phyloP scores from a whole-genome alignment of 108 stramenopile species.

The Skeletonema marinoi region DNA sequence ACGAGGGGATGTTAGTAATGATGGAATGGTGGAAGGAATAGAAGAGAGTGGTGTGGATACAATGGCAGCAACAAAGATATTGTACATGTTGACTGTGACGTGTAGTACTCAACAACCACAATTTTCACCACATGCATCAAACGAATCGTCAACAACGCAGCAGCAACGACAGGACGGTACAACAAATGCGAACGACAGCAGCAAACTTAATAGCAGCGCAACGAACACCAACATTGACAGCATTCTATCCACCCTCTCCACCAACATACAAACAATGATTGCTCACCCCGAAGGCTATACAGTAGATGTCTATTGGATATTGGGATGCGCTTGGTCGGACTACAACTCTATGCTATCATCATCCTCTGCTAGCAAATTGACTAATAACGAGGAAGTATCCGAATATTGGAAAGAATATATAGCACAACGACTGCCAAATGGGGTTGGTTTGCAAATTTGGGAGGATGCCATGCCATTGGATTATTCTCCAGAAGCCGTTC shows the following conservation, averaged over 20 bases:
- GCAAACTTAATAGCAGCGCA: background rate
- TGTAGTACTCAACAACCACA: background rate
- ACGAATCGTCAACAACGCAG: background rate
- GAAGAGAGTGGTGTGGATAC: background rate
- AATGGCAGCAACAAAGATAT: background rate
- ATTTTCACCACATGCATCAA: background rate
- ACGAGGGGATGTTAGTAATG: background rate
- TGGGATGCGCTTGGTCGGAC: background rate
- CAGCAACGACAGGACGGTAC: background rate
- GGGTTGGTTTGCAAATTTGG: conserved; percentile 21
- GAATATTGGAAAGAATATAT: background rate
- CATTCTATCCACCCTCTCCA: background rate
- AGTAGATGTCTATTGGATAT: conserved; percentile 11
- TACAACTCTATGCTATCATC: background rate
- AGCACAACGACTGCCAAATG: conserved; percentile 4
- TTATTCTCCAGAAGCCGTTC: background rate
- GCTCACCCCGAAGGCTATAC: background rate
- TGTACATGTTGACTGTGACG: background rate
- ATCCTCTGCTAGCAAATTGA: background rate
- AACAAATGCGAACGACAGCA: background rate
- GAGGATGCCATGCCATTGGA: conserved; percentile 19
- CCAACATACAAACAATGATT: background rate
- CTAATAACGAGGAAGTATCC: background rate
- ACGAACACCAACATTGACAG: background rate
- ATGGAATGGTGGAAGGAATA: background rate